Conservation (phyloP, 192 early-diverging fungal genomes). For the Coemansia sp. region DNA sequence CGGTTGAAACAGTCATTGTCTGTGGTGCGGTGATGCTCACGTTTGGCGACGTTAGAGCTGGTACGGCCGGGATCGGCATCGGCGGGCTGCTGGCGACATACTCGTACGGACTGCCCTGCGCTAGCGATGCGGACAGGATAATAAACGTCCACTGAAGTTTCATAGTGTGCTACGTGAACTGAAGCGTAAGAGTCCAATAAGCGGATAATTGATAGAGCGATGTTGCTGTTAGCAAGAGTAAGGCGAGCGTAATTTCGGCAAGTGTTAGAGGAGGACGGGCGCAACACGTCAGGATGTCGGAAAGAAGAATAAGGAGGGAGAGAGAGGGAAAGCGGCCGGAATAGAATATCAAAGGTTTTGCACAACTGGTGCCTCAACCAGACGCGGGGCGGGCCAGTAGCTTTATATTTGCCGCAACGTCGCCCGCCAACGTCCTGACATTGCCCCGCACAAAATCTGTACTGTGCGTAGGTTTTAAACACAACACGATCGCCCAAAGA, state of each 20-base stretch:
- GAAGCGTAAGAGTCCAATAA: too few species aligned
- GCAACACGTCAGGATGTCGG: background rate
- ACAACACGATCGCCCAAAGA: constrained; percentile 3
- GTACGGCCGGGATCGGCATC: constrained; percentile 4
- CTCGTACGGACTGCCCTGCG: constrained; percentile 24
- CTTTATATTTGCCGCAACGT: background rate
- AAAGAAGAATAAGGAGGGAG: background rate
- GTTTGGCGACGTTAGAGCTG: background rate
- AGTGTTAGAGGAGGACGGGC: background rate
- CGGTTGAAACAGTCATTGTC: constrained; percentile 12
- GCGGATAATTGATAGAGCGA: too few species aligned
- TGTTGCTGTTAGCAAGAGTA: too few species aligned
- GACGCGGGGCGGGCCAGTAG: background rate
- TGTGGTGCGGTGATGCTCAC: background rate
- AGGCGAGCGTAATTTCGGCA: too few species aligned
- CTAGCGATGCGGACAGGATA: constrained; percentile 23
- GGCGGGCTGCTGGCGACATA: constrained; percentile 32
- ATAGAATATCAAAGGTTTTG: background rate
- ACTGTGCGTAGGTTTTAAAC: background rate
- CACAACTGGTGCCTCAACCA: background rate
- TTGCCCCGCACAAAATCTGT: background rate
- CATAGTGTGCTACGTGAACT: constrained; percentile 26
- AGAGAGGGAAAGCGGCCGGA: background rate
- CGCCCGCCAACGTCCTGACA: background rate
- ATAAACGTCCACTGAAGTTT: constrained; percentile 48